phyloP scores from a whole-genome alignment of 176 grass and related monocot species.

The Musa itinerans region DNA sequence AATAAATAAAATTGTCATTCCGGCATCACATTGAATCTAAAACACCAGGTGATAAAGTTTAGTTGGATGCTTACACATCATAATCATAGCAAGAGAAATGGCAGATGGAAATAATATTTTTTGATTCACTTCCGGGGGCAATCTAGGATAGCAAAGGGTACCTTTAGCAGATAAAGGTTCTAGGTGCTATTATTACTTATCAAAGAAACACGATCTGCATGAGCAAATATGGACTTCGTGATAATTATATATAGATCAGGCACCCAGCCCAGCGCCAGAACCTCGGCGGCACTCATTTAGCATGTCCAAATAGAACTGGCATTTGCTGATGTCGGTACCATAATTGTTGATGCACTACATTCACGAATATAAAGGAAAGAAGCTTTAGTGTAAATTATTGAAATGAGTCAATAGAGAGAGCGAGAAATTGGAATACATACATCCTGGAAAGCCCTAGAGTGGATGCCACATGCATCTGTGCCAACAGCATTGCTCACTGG shows the following conservation, averaged over 20 bases:
- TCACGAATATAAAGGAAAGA: not conserved
- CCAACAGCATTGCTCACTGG: not conserved
- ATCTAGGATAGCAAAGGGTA: too few species aligned
- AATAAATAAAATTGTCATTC: too few species aligned
- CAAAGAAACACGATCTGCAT: too few species aligned
- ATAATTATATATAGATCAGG: slow-evolving; percentile 1
- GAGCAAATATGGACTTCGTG: too few species aligned
- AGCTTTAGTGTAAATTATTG: not conserved
- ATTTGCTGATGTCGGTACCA: slow-evolving; percentile 47
- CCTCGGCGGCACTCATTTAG: slow-evolving; percentile 43
- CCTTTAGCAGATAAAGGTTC: too few species aligned
- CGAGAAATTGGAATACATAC: not conserved
- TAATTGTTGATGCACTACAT: slow-evolving; percentile 35
- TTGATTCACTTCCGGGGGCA: too few species aligned
- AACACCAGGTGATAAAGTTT: too few species aligned
- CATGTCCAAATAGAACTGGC: slow-evolving; percentile 48
- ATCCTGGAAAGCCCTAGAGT: slow-evolving; percentile 36
- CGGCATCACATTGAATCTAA: too few species aligned
- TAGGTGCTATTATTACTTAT: too few species aligned
- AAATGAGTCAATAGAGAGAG: not conserved
- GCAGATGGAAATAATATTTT: too few species aligned
- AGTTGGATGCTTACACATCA: too few species aligned
- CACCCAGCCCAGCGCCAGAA: slow-evolving; percentile 14
- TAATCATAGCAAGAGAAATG: too few species aligned
- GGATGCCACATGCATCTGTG: slow-evolving; percentile 26